phyloP scores from a whole-genome alignment of 164 flowering plant species.

The Nymphaea thermarum region DNA sequence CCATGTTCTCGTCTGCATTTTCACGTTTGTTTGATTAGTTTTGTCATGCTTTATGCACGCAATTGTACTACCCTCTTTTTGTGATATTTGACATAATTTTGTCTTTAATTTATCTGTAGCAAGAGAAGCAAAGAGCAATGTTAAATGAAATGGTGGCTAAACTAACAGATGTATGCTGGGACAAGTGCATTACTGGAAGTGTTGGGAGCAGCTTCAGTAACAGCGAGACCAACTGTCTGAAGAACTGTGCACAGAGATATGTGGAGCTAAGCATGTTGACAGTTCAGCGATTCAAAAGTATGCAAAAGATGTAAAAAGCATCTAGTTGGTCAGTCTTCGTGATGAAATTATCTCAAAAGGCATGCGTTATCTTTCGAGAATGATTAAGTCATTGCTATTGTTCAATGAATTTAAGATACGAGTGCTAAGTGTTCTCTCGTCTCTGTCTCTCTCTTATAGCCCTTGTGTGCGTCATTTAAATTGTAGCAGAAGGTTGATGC shows the following conservation, averaged over 20 bases:
- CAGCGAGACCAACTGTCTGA: conserved; percentile 10
- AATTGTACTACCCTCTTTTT: not conserved
- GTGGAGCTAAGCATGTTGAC: conserved; percentile 12
- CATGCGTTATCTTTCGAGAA: no score
- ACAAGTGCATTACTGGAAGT: conserved; percentile 16
- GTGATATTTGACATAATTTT: not conserved
- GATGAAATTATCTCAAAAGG: no score
- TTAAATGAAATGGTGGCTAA: conserved; percentile 15
- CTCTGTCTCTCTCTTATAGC: no score
- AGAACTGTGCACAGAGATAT: conserved; percentile 13
- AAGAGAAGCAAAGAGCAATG: conserved; percentile 18
- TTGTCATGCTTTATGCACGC: no score
- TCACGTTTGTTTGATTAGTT: no score
- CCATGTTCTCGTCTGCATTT: no score
- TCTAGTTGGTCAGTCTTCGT: no score
- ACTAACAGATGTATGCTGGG: conserved; percentile 17
- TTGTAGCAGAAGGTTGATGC: no score
- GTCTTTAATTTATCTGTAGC: conserved; percentile 4
- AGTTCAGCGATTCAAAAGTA: conserved; percentile 11
- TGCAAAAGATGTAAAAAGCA: not conserved
- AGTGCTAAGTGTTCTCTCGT: no score
- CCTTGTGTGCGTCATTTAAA: no score
- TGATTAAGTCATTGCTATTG: no score
- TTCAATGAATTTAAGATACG: no score
- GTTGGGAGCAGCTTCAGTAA: conserved; percentile 14